A percentile compares a stretch with the other conserved stretches of the same genome.
phyloP scores from a whole-genome alignment of 306 rosid genomes.

The Vigna radiata region DNA sequence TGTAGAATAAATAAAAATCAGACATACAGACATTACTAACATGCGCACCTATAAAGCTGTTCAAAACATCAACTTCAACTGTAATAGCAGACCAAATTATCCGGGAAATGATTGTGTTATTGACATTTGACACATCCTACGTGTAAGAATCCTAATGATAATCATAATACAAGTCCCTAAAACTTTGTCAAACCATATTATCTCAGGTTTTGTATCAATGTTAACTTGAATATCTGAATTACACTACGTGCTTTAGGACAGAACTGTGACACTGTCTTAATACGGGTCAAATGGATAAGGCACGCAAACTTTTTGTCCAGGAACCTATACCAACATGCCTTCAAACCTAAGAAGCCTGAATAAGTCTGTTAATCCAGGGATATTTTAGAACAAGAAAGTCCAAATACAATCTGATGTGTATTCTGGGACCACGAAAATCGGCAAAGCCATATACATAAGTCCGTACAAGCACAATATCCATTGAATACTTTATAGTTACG shows the following conservation, averaged over 20 bases:
- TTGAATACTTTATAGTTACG: not conserved
- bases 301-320: constrained; percentile 5
- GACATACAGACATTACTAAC: not conserved
- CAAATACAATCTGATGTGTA: not conserved
- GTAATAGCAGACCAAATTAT: not conserved
- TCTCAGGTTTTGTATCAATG: not conserved
- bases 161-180: not conserved
- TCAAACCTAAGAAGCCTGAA: constrained; percentile 33
- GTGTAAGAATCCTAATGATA: not conserved
- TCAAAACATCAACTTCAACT: constrained; percentile 30
- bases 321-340: constrained; percentile 1
- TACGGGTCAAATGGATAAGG: constrained; percentile 20
- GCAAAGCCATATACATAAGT: not conserved
- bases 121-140: constrained; percentile 1
- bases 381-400: constrained; percentile 29
- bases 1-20: not conserved
- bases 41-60: not conserved
- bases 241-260: not conserved
- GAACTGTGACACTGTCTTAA: not conserved
- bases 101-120: constrained; percentile 4
- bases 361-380: constrained; percentile 1
- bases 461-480: constrained; percentile 24
- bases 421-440: constrained; percentile 39
- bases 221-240: not conserved
- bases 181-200: constrained; percentile 10